Conservation (phyloP, 2,329 filamentous ascomycete genomes). For the Karstenula rhodostoma region DNA sequence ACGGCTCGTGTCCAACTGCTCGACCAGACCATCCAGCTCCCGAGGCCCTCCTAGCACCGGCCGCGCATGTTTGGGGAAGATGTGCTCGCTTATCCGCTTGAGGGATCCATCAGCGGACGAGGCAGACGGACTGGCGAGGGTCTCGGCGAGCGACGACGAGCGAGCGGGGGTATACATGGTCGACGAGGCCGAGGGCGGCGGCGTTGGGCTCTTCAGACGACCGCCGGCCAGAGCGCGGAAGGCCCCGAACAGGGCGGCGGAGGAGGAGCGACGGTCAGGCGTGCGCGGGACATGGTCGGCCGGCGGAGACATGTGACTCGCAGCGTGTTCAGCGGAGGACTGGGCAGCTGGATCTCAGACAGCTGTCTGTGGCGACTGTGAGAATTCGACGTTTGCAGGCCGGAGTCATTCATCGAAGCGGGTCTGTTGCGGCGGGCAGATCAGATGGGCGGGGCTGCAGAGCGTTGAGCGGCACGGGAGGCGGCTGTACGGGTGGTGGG, state of each 20-base stretch:
- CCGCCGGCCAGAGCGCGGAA: constrained; percentile 48
- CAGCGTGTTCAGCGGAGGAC: not conserved
- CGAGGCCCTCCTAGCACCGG: constrained; percentile 47
- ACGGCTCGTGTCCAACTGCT: constrained; percentile 37
- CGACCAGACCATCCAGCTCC: constrained; percentile 43
- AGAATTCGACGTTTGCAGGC: constrained; percentile 18
- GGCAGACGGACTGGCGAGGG: constrained; percentile 28
- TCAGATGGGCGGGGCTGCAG: constrained; percentile 25
- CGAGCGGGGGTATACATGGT: constrained; percentile 41
- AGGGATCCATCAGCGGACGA: constrained; percentile 37
- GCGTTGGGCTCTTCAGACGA: constrained; percentile 45
- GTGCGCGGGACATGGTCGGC: constrained; percentile 46
- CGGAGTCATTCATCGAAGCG: constrained; percentile 22
- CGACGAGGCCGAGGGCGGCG: constrained; percentile 42
- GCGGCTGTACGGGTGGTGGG: constrained; percentile 1
- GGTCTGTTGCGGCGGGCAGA: constrained; percentile 21
- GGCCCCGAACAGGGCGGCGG: constrained; percentile 48
- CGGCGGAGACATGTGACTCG: constrained; percentile 49
- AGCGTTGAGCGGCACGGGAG: constrained; percentile 23
- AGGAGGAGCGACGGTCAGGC: constrained; percentile 50
- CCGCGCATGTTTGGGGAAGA: constrained; percentile 27
- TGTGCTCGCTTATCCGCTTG: constrained; percentile 36
- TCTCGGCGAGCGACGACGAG: constrained; percentile 38
- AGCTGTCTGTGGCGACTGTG: constrained; percentile 21
- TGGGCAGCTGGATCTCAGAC: constrained; percentile 10